Conservation (phyloP, 2,329 filamentous ascomycete species). For the Tricladium varicosporioides region DNA sequence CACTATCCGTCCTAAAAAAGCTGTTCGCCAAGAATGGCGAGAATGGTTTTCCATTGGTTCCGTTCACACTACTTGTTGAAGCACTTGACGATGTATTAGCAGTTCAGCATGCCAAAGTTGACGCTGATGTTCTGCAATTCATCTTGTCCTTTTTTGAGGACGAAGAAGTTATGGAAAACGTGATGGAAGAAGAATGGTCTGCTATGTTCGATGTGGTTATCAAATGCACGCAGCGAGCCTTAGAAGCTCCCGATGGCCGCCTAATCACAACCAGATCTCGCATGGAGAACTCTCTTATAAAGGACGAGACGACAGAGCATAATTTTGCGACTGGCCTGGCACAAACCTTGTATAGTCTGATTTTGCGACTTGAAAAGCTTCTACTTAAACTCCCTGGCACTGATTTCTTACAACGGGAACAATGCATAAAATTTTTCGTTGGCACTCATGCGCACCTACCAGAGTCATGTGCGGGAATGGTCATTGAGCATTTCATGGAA, state of each 20-base stretch:
- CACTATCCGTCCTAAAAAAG: conserved; percentile 61
- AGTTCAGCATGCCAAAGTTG: conserved; percentile 32
- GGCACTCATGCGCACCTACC: conserved; percentile 60
- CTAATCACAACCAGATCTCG: conserved; percentile 21
- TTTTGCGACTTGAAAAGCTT: conserved; percentile 32
- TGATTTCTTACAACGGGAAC: conserved; percentile 62
- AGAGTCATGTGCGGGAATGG: conserved; percentile 60
- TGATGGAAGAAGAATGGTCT: conserved; percentile 66
- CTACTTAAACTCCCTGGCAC: conserved; percentile 39
- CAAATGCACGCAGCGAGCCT: conserved; percentile 44
- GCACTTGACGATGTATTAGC: conserved; percentile 51
- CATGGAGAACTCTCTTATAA: conserved; percentile 18
- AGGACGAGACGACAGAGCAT: conserved; percentile 24
- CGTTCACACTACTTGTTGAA: conserved; percentile 57
- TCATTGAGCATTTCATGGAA: conserved; percentile 66
- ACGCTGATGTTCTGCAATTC: conserved; percentile 32
- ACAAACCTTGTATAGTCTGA: conserved; percentile 30
- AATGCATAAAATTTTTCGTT: conserved; percentile 66
- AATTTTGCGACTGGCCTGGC: conserved; percentile 25
- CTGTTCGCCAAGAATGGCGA: conserved; percentile 58
- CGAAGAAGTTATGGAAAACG: conserved; percentile 51
- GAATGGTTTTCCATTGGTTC: conserved; percentile 58
- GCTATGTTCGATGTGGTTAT: conserved; percentile 57
- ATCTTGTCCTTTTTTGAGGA: conserved; percentile 56
- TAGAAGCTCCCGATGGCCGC: conserved; percentile 31